phyloP scores from a whole-genome alignment of 305 asterid species.

The Solanum hybrid region DNA sequence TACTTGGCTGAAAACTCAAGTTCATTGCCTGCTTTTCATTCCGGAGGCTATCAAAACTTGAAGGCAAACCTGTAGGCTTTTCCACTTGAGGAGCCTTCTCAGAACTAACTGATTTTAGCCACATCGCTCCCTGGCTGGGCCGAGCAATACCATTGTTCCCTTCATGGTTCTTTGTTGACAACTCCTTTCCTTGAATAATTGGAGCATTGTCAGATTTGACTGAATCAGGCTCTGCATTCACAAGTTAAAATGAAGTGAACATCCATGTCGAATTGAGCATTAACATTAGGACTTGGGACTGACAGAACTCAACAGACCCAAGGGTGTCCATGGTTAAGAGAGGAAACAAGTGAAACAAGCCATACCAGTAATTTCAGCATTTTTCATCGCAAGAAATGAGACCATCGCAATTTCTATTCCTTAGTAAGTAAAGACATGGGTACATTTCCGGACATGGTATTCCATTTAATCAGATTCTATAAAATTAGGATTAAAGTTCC shows the following conservation, averaged over 20 bases:
- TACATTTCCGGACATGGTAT: neutral
- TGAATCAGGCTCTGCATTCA: slow-evolving; percentile 44
- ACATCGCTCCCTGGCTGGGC: slow-evolving; percentile 47
- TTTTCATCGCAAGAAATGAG: neutral
- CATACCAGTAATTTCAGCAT: neutral
- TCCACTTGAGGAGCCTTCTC: slow-evolving; percentile 47
- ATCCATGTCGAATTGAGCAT: neutral
- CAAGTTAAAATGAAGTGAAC: slow-evolving; percentile 11
- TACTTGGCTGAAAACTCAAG: slow-evolving; percentile 29
- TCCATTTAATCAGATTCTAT: neutral
- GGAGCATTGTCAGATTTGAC: slow-evolving; percentile 28
- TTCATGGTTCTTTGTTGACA: slow-evolving; percentile 36
- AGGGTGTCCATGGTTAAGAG: neutral
- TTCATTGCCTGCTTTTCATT: slow-evolving; percentile 24
- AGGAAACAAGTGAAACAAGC: neutral
- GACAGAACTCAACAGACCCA: neutral
- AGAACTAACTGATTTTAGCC: slow-evolving; percentile 46
- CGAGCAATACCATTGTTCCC: slow-evolving; percentile 35
- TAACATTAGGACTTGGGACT: neutral
- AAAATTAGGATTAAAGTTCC: neutral
- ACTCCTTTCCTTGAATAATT: slow-evolving; percentile 36
- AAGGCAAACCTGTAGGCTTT: slow-evolving; percentile 26
- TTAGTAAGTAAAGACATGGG: neutral
- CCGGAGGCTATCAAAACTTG: slow-evolving; percentile 27
- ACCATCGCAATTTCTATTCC: neutral